Evolutionary conservation across 495 filamentous ascomycete species (phyloP).

Genomic region (Physcia stellaris): DNA sequence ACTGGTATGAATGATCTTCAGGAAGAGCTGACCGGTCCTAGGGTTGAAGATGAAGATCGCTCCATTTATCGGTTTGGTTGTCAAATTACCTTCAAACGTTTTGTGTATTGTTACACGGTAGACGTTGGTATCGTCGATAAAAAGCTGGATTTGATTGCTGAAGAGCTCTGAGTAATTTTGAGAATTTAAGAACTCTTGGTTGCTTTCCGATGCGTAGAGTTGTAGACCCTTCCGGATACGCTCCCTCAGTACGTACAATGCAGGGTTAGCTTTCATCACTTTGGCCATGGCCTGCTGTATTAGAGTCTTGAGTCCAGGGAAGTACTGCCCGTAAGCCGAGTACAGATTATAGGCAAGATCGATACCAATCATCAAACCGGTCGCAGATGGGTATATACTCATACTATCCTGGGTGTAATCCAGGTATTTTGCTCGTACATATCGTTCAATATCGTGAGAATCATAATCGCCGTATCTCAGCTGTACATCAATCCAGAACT

Average conservation of each 20-base stretch:
- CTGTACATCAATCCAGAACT: slow-evolving; percentile 99
- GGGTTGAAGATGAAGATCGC: slow-evolving; percentile 99
- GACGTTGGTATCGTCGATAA: slow-evolving; percentile 99
- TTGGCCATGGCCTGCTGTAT: slow-evolving; percentile 98
- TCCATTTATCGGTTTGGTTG: slow-evolving; percentile 98
- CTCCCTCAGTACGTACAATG: slow-evolving; percentile 89
- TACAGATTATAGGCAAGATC: slow-evolving; percentile 98
- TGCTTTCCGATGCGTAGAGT: slow-evolving; percentile 96
- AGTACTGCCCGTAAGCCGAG: slow-evolving; percentile 96
- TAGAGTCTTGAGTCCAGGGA: slow-evolving; percentile 93
- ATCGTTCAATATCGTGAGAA: slow-evolving; percentile 96
- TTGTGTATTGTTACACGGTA: slow-evolving; percentile 99
- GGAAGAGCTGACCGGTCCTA: slow-evolving; percentile 89
- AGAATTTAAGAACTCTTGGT: slow-evolving; percentile 98
- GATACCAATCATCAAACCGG: slow-evolving; percentile 95
- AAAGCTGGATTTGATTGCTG: slow-evolving; percentile 97
- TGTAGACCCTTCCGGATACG: slow-evolving; percentile 98
- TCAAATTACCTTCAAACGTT: slow-evolving; percentile 98
- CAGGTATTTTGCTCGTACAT: slow-evolving; percentile 94
- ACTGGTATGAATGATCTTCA: slow-evolving; percentile 99
- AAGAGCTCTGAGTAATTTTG: slow-evolving; percentile 99
- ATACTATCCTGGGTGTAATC: slow-evolving; percentile 99
- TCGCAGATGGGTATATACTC: slow-evolving; percentile 97
- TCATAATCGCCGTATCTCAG: slow-evolving; percentile 98
- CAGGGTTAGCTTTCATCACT: slow-evolving; percentile 99